Evolutionary conservation across 2,329 filamentous ascomycete genomes (phyloP).

Genomic region (Claviceps cyperi): DNA sequence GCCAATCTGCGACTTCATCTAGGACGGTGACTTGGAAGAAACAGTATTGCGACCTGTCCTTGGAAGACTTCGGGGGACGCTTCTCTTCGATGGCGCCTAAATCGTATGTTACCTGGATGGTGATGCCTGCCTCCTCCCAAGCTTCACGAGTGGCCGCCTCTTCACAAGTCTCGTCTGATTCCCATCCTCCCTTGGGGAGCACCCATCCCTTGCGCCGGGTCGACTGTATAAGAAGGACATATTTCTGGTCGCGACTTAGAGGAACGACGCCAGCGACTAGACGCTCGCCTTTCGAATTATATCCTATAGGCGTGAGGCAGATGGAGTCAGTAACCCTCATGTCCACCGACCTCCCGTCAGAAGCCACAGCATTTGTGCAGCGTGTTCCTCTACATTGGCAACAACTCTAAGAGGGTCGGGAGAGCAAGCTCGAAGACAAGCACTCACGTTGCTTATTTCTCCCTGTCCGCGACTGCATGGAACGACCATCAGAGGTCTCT

Average conservation of each 20-base stretch:
- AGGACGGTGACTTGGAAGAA: constrained; percentile 84
- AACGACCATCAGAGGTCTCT: constrained; percentile 27
- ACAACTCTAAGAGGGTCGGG: background rate
- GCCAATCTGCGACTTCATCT: constrained; percentile 77
- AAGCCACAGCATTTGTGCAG: constrained; percentile 1
- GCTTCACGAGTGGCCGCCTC: constrained; percentile 81
- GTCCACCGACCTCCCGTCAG: background rate
- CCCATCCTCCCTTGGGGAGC: constrained; percentile 94
- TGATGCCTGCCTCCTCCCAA: constrained; percentile 95
- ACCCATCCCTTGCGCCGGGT: constrained; percentile 89
- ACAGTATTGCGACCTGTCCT: constrained; percentile 51
- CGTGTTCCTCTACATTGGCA: background rate
- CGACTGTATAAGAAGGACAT: constrained; percentile 87
- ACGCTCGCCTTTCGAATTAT: constrained; percentile 81
- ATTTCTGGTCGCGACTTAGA: constrained; percentile 69
- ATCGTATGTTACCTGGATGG: constrained; percentile 70
- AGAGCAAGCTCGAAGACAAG: constrained; percentile 4
- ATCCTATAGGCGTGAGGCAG: constrained; percentile 45
- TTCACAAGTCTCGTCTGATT: constrained; percentile 78
- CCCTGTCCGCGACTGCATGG: constrained; percentile 62
- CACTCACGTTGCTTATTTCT: constrained; percentile 66
- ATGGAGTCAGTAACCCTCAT: constrained; percentile 9
- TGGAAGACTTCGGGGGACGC: constrained; percentile 59
- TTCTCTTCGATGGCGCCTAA: constrained; percentile 77
- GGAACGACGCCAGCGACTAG: constrained; percentile 92